Percentiles rank a stretch among this genome's conserved stretches.
These are phyloP conservation scores for Colletotrichum sansevieriae DNA, from an alignment of 2,329 filamentous ascomycete genomes.

Conservation along the genomic window DNA sequence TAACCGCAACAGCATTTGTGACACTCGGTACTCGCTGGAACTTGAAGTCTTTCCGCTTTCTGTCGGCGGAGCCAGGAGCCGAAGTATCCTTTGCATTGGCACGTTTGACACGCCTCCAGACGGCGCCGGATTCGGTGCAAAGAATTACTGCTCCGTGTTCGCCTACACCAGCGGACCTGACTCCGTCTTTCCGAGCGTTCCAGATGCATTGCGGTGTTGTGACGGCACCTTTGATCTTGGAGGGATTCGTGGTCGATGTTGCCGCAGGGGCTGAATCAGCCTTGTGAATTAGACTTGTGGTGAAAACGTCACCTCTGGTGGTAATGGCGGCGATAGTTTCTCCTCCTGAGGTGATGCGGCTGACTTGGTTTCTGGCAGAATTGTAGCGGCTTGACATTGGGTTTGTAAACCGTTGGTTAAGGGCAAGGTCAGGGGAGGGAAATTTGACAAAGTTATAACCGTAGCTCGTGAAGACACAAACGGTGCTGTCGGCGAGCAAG, in stretches of 20 bases:
- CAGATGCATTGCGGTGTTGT: slow-evolving; percentile 86
- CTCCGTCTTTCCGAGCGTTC: slow-evolving; percentile 89
- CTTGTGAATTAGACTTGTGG: slow-evolving; percentile 80
- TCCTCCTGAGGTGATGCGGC: slow-evolving; percentile 84
- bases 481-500: slow-evolving; percentile 86
- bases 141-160: slow-evolving; percentile 96
- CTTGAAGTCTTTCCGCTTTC: slow-evolving; percentile 89
- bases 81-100: slow-evolving; percentile 80
- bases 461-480: slow-evolving; percentile 96
- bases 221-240: slow-evolving; percentile 87
- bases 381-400: slow-evolving; percentile 77
- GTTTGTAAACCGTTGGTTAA: slow-evolving; percentile 76
- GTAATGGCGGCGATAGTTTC: slow-evolving; percentile 94
- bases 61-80: slow-evolving; percentile 60
- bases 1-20: slow-evolving; percentile 84
- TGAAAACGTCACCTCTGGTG: slow-evolving; percentile 87
- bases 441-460: slow-evolving; percentile 94
- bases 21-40: slow-evolving; percentile 92
- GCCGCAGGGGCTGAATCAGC: slow-evolving; percentile 70
- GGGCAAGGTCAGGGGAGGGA: slow-evolving; percentile 77
- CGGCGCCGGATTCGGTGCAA: slow-evolving; percentile 90
- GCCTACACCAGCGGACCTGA: slow-evolving; percentile 87
- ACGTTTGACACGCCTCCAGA: slow-evolving; percentile 90
- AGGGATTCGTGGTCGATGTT: slow-evolving; percentile 90
- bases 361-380: slow-evolving; percentile 74